A percentile compares a stretch with the other conserved stretches of the same genome.
These are phyloP conservation scores for Epichloe aotearoae DNA, from an alignment of 2,329 filamentous ascomycete species.

Conservation along the genomic window DNA sequence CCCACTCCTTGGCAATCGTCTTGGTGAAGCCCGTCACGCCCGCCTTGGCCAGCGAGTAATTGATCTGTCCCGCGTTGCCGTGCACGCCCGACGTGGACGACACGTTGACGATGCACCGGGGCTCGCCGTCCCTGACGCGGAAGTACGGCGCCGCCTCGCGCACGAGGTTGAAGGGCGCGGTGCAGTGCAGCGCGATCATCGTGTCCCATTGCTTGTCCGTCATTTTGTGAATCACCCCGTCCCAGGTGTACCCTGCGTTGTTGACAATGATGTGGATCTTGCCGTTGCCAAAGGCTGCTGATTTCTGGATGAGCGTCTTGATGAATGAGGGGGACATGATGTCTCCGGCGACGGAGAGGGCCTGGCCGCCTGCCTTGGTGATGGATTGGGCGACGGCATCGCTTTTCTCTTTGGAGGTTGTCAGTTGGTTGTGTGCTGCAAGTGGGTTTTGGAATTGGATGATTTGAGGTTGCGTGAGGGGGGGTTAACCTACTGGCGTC, in stretches of 20 bases:
- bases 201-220: slow-evolving; percentile 86
- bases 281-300: slow-evolving; percentile 68
- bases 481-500: slow-evolving; percentile 44
- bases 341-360: slow-evolving; percentile 64
- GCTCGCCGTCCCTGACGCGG: slow-evolving; percentile 70
- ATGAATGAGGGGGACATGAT: slow-evolving; percentile 61
- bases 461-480: not conserved
- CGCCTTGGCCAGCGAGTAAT: slow-evolving; percentile 77
- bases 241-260: slow-evolving; percentile 88
- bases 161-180: slow-evolving; percentile 73
- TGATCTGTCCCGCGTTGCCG: slow-evolving; percentile 83
- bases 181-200: slow-evolving; percentile 71
- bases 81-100: slow-evolving; percentile 69
- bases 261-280: slow-evolving; percentile 90
- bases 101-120: slow-evolving; percentile 72
- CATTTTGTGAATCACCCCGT: slow-evolving; percentile 87
- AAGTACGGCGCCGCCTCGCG: slow-evolving; percentile 75
- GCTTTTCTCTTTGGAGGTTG: slow-evolving; percentile 37
- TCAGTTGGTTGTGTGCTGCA: too few relatives aligned
- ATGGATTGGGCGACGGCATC: slow-evolving; percentile 55
- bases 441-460: too few relatives aligned
- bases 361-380: slow-evolving; percentile 51
- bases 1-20: slow-evolving; percentile 88
- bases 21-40: slow-evolving; percentile 74
- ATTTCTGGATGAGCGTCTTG: slow-evolving; percentile 54